Evolutionary conservation across 2,329 filamentous ascomycete species (phyloP), one percentile per base, ranked within the genome.

Genomic region (Sporothrix pseudoabietina): DNA sequence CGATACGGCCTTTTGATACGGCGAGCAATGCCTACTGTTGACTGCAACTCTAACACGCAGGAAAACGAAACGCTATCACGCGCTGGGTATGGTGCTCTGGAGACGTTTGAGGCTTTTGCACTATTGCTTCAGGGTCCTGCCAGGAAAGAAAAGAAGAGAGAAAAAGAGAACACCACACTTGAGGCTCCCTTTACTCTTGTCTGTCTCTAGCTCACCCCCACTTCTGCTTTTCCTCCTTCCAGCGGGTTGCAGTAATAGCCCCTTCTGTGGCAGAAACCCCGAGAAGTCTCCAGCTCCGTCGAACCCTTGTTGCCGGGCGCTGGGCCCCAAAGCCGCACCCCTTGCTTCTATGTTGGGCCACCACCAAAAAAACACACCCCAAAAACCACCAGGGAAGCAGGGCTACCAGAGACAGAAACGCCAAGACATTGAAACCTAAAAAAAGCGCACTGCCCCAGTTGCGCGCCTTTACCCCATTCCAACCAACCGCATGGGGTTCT

Each of bases 381-480:
- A 55, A 61, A 39, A 39, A 9, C 6, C 12, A 61, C 57, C 57
- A 61, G n/a, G 26, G 52, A 9, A 19, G 19, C n/a, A 22, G n/a
- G 52, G n/a, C 44, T 49, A 16, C 44, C 44, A 49, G 44, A 49
- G 44, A 49, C 12, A 49, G 19, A 55, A 19, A 47, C 49, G 59
- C 32, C 59, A 65, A 47, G 66, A 69, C 66, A n/a, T 69, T 19
- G 44, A 52, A 69, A 69, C 44, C 26, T 44, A 71, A 71, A 49
- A 69, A 44, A 47, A 26, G 41, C 66, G 71, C 71, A 73, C 74
- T 69, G 71, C 74, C 71, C 68, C 73, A 49, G 57, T 66, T 22
- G 35, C 59, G 39, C 32, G 35, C 57, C 49, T 41, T 63, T 55
- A 30, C 71, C 55, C 66, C 66, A 30, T 72, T 59, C 73, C 68